Percentiles rank a stretch among this genome's conserved stretches.
These are phyloP conservation scores for Pseudocercospora macadamiae DNA, from an alignment of 2,329 filamentous ascomycete genomes.

Conservation along the genomic window DNA sequence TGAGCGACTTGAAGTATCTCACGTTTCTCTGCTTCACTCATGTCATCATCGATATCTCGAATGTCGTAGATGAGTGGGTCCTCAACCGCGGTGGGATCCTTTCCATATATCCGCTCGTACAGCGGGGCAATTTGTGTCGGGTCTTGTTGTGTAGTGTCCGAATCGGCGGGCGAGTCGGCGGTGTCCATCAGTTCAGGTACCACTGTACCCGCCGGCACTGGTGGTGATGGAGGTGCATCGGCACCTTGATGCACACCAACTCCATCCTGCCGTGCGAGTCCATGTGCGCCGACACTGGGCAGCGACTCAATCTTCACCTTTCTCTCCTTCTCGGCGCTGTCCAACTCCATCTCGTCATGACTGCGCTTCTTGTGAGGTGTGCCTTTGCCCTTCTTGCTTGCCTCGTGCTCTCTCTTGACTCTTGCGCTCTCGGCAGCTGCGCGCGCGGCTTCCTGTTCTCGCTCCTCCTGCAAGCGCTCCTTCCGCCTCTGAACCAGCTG, in stretches of 20 bases:
- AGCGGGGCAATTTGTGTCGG: constrained; percentile 67
- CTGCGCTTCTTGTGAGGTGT: constrained; percentile 32
- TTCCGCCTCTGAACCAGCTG: constrained; percentile 69
- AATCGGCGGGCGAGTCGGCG: constrained; percentile 64
- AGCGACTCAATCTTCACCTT: constrained; percentile 76
- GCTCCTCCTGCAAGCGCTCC: constrained; percentile 59
- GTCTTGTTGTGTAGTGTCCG: constrained; percentile 57
- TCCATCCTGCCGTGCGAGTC: constrained; percentile 66
- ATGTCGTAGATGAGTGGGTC: constrained; percentile 97
- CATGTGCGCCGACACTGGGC: constrained; percentile 63
- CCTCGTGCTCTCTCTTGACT: constrained; percentile 36
- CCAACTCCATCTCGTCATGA: constrained; percentile 42
- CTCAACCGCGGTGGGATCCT: constrained; percentile 85
- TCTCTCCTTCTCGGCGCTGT: constrained; percentile 54
- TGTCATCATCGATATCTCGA: constrained; percentile 69
- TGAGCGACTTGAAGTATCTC: constrained; percentile 84
- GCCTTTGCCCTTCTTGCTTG: constrained; percentile 33
- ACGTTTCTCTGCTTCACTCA: constrained; percentile 83
- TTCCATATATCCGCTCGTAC: constrained; percentile 80
- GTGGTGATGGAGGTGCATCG: constrained; percentile 37
- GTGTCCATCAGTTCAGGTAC: constrained; percentile 55
- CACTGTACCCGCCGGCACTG: constrained; percentile 35
- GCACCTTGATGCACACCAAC: constrained; percentile 57
- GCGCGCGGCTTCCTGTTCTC: constrained; percentile 54
- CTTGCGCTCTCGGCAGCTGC: constrained; percentile 50